Conservation (phyloP, 176 grass and related monocot species). For the Puccinellia tenuiflora region DNA sequence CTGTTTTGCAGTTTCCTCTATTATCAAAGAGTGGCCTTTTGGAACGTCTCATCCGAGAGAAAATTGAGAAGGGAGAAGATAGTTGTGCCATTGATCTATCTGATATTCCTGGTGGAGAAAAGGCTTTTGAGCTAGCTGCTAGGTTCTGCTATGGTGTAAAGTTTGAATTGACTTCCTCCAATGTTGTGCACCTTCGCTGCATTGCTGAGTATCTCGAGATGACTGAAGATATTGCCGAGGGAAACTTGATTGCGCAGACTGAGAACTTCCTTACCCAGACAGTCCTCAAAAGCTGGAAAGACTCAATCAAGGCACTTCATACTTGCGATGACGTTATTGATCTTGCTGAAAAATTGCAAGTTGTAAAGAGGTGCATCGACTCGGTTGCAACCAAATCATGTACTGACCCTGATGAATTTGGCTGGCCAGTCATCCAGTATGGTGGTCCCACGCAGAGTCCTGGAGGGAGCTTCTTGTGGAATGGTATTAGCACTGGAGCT, state of each 20-base stretch:
- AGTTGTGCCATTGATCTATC: conserved; percentile 44
- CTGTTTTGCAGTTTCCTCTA: conserved; percentile 71
- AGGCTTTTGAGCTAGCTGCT: conserved; percentile 68
- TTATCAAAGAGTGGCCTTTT: conserved; percentile 87
- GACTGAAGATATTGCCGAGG: conserved; percentile 76
- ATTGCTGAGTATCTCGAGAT: conserved; percentile 73
- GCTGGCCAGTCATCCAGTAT: conserved; percentile 43
- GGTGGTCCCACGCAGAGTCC: conserved; percentile 60
- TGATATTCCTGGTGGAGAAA: conserved; percentile 60
- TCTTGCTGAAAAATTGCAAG: conserved; percentile 66
- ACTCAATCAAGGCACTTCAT: conserved; percentile 66
- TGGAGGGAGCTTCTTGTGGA: conserved; percentile 76
- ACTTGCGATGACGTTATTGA: conserved; percentile 66
- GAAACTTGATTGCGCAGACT: conserved; percentile 68
- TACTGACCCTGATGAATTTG: conserved; percentile 47
- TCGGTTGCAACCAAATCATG: conserved; percentile 65
- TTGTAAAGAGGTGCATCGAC: conserved; percentile 67
- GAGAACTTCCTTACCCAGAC: conserved; percentile 66
- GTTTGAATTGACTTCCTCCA: conserved; percentile 79
- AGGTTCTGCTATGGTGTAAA: conserved; percentile 91
- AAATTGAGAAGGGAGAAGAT: conserved; percentile 51
- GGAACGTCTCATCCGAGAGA: conserved; percentile 64
- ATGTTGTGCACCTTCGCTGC: conserved; percentile 68
- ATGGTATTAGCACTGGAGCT: conserved; percentile 79
- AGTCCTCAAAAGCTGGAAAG: conserved; percentile 80